These are phyloP conservation scores for Chaetomiaceae sp. DNA, from an alignment of 2,329 filamentous ascomycete species.

Conservation along the genomic window DNA sequence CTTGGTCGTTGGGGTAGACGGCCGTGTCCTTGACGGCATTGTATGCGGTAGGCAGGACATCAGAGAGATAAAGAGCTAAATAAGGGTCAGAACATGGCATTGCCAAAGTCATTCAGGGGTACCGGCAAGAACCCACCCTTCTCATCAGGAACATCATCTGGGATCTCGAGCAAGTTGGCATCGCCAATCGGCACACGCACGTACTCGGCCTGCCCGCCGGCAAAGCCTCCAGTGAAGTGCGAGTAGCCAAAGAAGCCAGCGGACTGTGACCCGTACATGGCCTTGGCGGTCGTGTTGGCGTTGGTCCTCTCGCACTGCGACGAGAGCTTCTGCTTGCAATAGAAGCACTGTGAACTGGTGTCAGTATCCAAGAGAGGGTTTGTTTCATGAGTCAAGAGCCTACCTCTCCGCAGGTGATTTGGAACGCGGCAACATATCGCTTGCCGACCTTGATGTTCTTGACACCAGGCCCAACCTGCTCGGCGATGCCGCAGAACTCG, in stretches of 20 bases:
- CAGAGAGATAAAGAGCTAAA: slow-evolving; percentile 65
- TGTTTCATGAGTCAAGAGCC: too few species aligned
- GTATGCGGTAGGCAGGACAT: slow-evolving; percentile 76
- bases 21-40: slow-evolving; percentile 79
- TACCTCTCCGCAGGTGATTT: slow-evolving; percentile 63
- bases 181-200: slow-evolving; percentile 76
- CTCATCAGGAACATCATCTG: slow-evolving; percentile 76
- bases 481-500: slow-evolving; percentile 55
- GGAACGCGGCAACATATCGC: slow-evolving; percentile 79
- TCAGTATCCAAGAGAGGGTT: too few species aligned
- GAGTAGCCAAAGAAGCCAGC: slow-evolving; percentile 70
- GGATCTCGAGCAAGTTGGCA: slow-evolving; percentile 75
- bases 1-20: slow-evolving; percentile 70
- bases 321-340: slow-evolving; percentile 72
- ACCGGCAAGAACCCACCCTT: slow-evolving; percentile 51
- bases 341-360: slow-evolving; percentile 57
- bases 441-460: slow-evolving; percentile 54
- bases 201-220: slow-evolving; percentile 83
- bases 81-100: slow-evolving; percentile 14
- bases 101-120: too few species aligned
- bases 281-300: slow-evolving; percentile 63
- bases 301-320: slow-evolving; percentile 80
- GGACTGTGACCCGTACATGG: slow-evolving; percentile 75
- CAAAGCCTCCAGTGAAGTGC: slow-evolving; percentile 81
- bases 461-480: slow-evolving; percentile 51